Conservation (phyloP, 257 asterid species). For the Voacanga thouarsii region DNA sequence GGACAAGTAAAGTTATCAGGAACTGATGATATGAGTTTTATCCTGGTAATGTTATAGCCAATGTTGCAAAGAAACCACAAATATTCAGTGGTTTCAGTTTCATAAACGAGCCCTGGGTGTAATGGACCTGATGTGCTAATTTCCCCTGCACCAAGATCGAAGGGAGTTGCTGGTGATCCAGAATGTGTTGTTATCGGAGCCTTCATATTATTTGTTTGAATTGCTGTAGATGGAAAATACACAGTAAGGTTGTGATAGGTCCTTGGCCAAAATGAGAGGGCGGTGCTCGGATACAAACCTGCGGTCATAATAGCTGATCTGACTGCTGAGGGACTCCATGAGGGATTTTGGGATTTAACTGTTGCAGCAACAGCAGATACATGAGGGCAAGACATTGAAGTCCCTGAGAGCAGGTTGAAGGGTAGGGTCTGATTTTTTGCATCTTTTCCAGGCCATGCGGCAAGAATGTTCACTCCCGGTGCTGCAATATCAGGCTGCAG, state of each 20-base stretch:
- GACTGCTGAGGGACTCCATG: constrained; percentile 64
- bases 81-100: constrained; percentile 56
- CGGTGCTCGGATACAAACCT: constrained; percentile 27
- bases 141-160: constrained; percentile 80
- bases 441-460: constrained; percentile 65
- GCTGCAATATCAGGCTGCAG: constrained; percentile 82
- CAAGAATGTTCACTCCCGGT: constrained; percentile 80
- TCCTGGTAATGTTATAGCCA: constrained; percentile 46
- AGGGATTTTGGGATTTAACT: constrained; percentile 59
- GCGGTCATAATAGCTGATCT: constrained; percentile 82
- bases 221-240: constrained; percentile 41
- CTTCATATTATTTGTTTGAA: constrained; percentile 50
- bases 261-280: too few relatives aligned
- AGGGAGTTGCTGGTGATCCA: constrained; percentile 61
- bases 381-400: constrained; percentile 94
- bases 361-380: constrained; percentile 68
- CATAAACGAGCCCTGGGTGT: constrained; percentile 80
- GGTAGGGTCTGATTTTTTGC: constrained; percentile 26
- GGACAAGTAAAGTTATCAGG: constrained; percentile 67
- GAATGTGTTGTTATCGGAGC: constrained; percentile 42
- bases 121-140: constrained; percentile 49
- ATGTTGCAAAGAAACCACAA: constrained; percentile 57
- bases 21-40: constrained; percentile 43
- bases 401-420: constrained; percentile 67
- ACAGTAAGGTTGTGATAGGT: background rate